Conservation (phyloP, 192 early-diverging fungal species). For the Phycomyces blakesleeanus region DNA sequence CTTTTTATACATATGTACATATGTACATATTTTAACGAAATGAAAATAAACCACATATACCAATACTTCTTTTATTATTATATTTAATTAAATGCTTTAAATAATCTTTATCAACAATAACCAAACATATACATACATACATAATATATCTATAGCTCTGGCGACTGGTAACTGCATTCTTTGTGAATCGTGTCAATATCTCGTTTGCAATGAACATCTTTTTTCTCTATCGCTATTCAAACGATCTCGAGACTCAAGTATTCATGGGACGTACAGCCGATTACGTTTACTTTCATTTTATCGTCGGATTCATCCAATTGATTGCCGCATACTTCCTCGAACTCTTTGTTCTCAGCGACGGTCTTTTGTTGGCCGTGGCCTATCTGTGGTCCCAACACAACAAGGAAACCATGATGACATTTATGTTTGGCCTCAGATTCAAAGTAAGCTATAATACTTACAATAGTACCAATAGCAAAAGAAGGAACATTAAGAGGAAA, state of each 20-base stretch:
- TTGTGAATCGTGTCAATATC: conserved; percentile 54
- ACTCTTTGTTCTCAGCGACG: conserved; percentile 39
- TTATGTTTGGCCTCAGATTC: conserved; percentile 75
- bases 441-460: too few relatives aligned
- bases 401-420: conserved; percentile 52
- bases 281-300: conserved; percentile 72
- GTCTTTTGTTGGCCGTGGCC: conserved; percentile 59
- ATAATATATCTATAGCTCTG: conserved; percentile 54
- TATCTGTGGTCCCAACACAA: conserved; percentile 75
- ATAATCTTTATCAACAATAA: too few relatives aligned
- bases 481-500: too few relatives aligned
- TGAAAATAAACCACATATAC: too few relatives aligned
- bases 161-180: conserved; percentile 71
- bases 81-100: too few relatives aligned
- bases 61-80: too few relatives aligned
- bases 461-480: too few relatives aligned
- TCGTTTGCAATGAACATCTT: conserved; percentile 64
- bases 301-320: conserved; percentile 47
- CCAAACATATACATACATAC: too few relatives aligned
- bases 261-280: conserved; percentile 73
- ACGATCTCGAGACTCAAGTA: conserved; percentile 62
- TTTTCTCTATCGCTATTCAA: conserved; percentile 71
- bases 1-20: too few relatives aligned
- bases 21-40: too few relatives aligned
- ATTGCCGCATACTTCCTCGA: conserved; percentile 18